A percentile compares a stretch with the other conserved stretches of the same genome.
Conservation (phyloP, 2,329 filamentous ascomycete species). For the Cladosporium oxysporum region DNA sequence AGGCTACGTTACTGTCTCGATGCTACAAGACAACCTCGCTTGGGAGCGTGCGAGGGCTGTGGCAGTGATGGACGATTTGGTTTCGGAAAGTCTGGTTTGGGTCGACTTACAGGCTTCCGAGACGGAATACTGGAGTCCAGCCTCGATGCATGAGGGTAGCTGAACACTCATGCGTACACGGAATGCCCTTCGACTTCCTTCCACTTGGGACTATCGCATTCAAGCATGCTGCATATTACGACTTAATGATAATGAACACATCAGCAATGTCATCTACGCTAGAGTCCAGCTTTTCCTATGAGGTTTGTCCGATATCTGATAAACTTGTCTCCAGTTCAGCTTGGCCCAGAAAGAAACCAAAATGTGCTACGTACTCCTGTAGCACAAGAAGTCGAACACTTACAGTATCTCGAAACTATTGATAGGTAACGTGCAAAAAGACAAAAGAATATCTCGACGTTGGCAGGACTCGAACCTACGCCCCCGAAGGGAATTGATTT, state of each 20-base stretch:
- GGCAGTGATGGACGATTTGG: conserved; percentile 86
- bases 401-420: neutral
- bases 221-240: neutral
- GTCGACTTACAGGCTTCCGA: conserved; percentile 83
- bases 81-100: conserved; percentile 90
- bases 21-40: conserved; percentile 80
- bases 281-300: neutral
- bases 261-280: neutral
- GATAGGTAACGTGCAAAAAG: neutral
- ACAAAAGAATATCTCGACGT: conserved; percentile 8
- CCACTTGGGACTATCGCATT: neutral
- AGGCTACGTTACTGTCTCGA: conserved; percentile 85
- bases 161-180: neutral
- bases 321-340: neutral
- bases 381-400: neutral
- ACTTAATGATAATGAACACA: neutral
- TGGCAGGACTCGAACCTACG: conserved; percentile 25
- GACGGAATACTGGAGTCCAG: conserved; percentile 91
- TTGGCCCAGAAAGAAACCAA: neutral
- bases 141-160: conserved; percentile 58
- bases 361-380: neutral
- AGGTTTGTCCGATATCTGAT: neutral
- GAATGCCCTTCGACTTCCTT: neutral
- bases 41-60: conserved; percentile 85
- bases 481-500: conserved; percentile 26